phyloP scores from a whole-genome alignment of 306 rosid species.

The Ormosia emarginata region DNA sequence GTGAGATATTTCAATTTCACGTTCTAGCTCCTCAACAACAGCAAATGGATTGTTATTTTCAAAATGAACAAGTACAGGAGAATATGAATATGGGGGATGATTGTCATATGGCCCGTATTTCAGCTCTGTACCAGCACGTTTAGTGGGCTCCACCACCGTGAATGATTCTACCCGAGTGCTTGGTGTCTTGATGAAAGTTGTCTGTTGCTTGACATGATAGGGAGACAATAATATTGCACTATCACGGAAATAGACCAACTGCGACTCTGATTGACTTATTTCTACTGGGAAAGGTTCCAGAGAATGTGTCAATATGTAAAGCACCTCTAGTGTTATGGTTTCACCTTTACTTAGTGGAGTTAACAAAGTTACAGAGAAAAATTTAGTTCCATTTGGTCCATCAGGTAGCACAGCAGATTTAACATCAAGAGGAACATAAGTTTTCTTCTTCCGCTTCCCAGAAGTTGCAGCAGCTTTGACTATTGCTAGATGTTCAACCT shows the following conservation, averaged over 20 bases:
- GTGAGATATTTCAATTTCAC: conserved; percentile 96
- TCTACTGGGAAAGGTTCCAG: conserved; percentile 92
- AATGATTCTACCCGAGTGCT: conserved; percentile 78
- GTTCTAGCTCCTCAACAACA: conserved; percentile 94
- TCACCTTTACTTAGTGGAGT: conserved; percentile 58
- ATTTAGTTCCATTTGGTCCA: conserved; percentile 85
- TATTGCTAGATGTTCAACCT: conserved; percentile 64
- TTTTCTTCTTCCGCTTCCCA: conserved; percentile 79
- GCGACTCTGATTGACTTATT: conserved; percentile 89
- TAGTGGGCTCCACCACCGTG: conserved; percentile 71
- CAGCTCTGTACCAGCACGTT: conserved; percentile 65
- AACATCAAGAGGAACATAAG: conserved; percentile 74
- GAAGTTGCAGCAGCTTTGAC: conserved; percentile 67
- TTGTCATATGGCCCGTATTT: conserved; percentile 86
- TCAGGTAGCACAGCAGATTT: conserved; percentile 58
- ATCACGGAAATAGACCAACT: conserved; percentile 85
- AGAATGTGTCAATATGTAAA: conserved; percentile 71
- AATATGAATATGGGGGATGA: conserved; percentile 64
- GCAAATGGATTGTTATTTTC: conserved; percentile 91
- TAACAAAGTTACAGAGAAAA: conserved; percentile 59
- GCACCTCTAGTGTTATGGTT: conserved; percentile 73
- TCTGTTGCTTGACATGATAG: conserved; percentile 78
- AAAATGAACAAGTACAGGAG: conserved; percentile 84
- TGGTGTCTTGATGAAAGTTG: conserved; percentile 79
- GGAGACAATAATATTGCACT: conserved; percentile 85